phyloP scores from a whole-genome alignment of 371 early-diverging fungal genomes.

The Encephalitozoon cuniculi region DNA sequence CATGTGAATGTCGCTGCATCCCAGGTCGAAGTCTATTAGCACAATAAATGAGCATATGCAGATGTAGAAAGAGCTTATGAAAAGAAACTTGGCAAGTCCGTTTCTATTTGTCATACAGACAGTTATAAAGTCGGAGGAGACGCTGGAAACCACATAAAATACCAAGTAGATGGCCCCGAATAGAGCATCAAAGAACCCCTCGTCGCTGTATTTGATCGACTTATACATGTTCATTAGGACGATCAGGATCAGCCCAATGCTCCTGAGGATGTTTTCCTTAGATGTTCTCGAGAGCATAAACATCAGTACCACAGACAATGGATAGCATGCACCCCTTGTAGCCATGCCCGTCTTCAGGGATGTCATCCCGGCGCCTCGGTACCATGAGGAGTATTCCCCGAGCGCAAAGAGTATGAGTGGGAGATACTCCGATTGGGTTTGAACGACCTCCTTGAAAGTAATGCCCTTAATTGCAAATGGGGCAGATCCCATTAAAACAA shows the following conservation, averaged over 20 bases:
- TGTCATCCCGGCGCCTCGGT: neutral
- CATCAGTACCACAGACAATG: neutral
- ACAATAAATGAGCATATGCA: neutral
- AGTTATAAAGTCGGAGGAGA: neutral
- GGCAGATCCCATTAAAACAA: neutral
- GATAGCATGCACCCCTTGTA: neutral
- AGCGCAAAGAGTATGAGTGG: neutral
- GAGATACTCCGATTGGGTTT: neutral
- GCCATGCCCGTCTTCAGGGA: neutral
- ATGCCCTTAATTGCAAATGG: neutral
- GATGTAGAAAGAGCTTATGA: conserved; percentile 3
- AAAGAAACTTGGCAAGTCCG: neutral
- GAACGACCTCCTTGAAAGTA: neutral
- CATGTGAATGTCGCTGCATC: neutral
- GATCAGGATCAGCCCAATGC: neutral
- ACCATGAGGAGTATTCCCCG: neutral
- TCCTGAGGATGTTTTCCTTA: neutral
- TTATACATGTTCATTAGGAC: neutral
- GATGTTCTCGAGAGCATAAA: neutral
- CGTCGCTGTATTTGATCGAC: neutral
- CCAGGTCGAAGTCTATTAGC: neutral
- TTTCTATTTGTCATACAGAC: neutral
- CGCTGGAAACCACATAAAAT: neutral
- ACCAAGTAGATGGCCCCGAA: neutral
- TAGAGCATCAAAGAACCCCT: neutral